Conservation (phyloP, 2,329 filamentous ascomycete species). For the Trichoderma breve region DNA sequence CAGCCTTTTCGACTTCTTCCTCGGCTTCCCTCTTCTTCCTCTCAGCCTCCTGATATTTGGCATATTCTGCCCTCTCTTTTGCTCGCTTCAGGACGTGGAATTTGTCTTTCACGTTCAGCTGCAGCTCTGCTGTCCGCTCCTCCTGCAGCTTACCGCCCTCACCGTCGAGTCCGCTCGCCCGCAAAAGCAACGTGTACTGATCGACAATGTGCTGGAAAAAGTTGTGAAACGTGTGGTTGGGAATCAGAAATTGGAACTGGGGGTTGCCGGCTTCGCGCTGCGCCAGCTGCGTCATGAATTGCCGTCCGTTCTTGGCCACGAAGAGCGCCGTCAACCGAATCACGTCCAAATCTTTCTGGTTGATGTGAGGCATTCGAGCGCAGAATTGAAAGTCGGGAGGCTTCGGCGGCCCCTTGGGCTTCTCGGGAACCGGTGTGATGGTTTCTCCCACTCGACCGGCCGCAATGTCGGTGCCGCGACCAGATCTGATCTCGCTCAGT, state of each 20-base stretch:
- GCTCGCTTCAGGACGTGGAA: constrained; percentile 77
- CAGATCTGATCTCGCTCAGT: constrained; percentile 78
- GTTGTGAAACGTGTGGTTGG: constrained; percentile 93
- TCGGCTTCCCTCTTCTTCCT: constrained; percentile 87
- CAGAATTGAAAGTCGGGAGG: constrained; percentile 90
- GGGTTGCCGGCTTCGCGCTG: constrained; percentile 87
- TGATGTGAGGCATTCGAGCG: constrained; percentile 95
- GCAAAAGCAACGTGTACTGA: constrained; percentile 82
- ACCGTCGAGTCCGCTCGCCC: constrained; percentile 64
- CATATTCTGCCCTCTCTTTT: constrained; percentile 82
- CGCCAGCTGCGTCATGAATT: constrained; percentile 85
- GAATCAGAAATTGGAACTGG: constrained; percentile 93
- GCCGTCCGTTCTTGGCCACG: constrained; percentile 86
- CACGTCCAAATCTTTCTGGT: constrained; percentile 81
- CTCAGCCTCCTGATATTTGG: constrained; percentile 78
- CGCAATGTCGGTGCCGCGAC: constrained; percentile 74
- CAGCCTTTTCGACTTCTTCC: constrained; percentile 72
- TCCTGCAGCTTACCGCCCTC: constrained; percentile 67
- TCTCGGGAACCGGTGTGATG: constrained; percentile 46
- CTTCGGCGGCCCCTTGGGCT: constrained; percentile 77
- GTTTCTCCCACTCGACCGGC: constrained; percentile 70
- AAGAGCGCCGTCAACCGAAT: constrained; percentile 80
- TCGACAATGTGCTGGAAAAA: constrained; percentile 92
- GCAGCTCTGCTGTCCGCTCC: constrained; percentile 68
- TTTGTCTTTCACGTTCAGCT: constrained; percentile 73